These are phyloP conservation scores for Spizellomyces sp. DNA, from an alignment of 192 early-diverging fungal species.

Conservation along the genomic window DNA sequence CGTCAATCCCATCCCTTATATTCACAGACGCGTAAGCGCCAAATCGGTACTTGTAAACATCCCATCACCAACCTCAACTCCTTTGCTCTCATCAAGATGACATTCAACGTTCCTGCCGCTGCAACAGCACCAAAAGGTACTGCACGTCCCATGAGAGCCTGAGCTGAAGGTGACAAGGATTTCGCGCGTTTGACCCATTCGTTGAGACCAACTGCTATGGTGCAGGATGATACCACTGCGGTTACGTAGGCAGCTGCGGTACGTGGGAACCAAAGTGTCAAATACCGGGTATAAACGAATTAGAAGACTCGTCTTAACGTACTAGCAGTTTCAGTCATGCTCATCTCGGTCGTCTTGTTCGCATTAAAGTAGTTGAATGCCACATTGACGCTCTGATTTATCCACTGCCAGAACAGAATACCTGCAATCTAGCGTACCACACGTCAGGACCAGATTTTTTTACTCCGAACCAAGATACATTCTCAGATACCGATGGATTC, in stretches of 20 bases:
- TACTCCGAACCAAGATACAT: no score
- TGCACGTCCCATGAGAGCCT: constrained; percentile 34
- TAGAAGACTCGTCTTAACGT: constrained; percentile 7
- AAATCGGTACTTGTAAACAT: not conserved
- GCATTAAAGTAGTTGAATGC: constrained; percentile 85
- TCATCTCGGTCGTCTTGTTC: constrained; percentile 80
- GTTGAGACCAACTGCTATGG: constrained; percentile 72
- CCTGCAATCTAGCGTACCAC: constrained; percentile 26
- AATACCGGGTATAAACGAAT: not conserved
- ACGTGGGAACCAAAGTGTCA: constrained; percentile 16
- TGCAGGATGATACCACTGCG: constrained; percentile 77
- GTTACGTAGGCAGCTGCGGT: constrained; percentile 69
- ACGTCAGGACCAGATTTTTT: constrained; percentile 1
- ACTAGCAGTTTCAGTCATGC: constrained; percentile 71
- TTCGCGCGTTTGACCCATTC: constrained; percentile 58
- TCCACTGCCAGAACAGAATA: constrained; percentile 79
- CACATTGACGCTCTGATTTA: constrained; percentile 82
- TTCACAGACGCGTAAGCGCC: not conserved
- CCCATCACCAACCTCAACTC: constrained; percentile 56
- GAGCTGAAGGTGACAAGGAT: constrained; percentile 32
- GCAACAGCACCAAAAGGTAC: constrained; percentile 81
- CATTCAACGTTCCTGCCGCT: constrained; percentile 79
- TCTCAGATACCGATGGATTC: constrained; percentile 64
- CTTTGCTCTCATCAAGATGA: constrained; percentile 83
- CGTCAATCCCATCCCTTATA: constrained; percentile 71